Base-by-base conservation (phyloP, 1,139 yeast genomes). In the Starmera stellimalicola region DNA sequence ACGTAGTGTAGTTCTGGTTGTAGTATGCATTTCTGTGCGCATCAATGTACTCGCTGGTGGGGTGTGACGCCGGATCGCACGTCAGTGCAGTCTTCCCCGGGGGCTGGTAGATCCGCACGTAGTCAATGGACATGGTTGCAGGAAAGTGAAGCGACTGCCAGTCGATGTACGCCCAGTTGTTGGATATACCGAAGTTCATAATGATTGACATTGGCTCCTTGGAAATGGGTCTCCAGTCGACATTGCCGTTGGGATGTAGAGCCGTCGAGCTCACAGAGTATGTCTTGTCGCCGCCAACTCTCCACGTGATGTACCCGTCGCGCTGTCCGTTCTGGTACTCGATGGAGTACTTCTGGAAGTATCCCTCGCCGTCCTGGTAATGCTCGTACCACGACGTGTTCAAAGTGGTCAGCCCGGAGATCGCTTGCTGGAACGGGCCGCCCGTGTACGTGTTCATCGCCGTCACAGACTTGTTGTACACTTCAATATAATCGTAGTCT, bases 141-240 rank as follows among this genome's bases (percentile, higher is more conserved):
- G 95, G 95, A 68, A 84, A 83, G 26, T 57, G 52, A 30, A 84
- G 58, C 11, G 73, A 63, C 22, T 70, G 66, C 93, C 94, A 82
- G 53, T 81, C 82, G 42, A 84, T 81, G 52, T 78, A 78, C 2
- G 84, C 79, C 94, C 94, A 84, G 35, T 75, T 72, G 42, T 76
- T 75, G 6, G 94, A 83, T 33, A 84, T 58, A 56, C 93, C 95
- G 55, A 84, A 57, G 54, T 84, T 84, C 64, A 84, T 52, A 41
- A 85, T 62, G 25, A 85, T 63, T 2, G 85, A 67, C 94, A 85
- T 82, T 40, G 95, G 95, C 53, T 85, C 95, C 54, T 79, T 77
- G n/a, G 91, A 69, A 32, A 85, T 69, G 36, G 66, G 54, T 51
- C 95, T 71, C 74, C 78, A 72, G 14, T 76, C 88, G 37, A 85